A percentile compares a stretch with the other conserved stretches of the same genome.
These are phyloP conservation scores for Pseudogymnoascus sp. DNA, from an alignment of 2,329 filamentous ascomycete genomes.

Conservation along the genomic window DNA sequence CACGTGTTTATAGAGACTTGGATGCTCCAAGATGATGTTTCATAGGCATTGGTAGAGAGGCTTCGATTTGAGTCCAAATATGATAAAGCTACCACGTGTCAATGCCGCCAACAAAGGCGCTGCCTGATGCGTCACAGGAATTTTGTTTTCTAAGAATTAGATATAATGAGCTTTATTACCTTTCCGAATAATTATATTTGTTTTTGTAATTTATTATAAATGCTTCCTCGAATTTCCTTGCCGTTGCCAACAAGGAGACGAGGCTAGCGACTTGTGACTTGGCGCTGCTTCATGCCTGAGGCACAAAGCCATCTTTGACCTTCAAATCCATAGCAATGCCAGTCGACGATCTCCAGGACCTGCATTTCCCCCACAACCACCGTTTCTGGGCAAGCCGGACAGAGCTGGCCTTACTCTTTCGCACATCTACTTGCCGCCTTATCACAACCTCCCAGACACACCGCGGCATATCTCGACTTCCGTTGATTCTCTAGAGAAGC, in stretches of 20 bases:
- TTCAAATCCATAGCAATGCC: conserved; percentile 8
- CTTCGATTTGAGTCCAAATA: background rate
- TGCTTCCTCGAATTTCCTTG: background rate
- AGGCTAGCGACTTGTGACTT: background rate
- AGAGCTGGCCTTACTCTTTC: background rate
- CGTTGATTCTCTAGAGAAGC: conserved; percentile 1
- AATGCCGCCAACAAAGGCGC: background rate
- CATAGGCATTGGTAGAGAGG: background rate
- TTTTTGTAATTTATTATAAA: background rate
- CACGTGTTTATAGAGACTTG: background rate
- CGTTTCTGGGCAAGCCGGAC: conserved; percentile 6
- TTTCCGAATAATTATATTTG: background rate
- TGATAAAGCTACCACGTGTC: conserved; percentile 5
- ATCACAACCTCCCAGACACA: background rate
- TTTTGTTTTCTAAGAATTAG: background rate
- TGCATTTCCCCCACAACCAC: conserved; percentile 9
- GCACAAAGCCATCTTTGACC: conserved; percentile 6
- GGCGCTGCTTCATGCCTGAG: background rate
- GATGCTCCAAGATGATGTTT: background rate
- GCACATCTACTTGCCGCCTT: background rate
- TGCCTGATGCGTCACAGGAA: background rate
- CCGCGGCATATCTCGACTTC: background rate
- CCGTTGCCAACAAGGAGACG: background rate
- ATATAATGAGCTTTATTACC: background rate
- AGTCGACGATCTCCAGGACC: conserved; percentile 8